Conservation (phyloP, 2,329 filamentous ascomycete genomes). For the Colletotrichum trifolii region DNA sequence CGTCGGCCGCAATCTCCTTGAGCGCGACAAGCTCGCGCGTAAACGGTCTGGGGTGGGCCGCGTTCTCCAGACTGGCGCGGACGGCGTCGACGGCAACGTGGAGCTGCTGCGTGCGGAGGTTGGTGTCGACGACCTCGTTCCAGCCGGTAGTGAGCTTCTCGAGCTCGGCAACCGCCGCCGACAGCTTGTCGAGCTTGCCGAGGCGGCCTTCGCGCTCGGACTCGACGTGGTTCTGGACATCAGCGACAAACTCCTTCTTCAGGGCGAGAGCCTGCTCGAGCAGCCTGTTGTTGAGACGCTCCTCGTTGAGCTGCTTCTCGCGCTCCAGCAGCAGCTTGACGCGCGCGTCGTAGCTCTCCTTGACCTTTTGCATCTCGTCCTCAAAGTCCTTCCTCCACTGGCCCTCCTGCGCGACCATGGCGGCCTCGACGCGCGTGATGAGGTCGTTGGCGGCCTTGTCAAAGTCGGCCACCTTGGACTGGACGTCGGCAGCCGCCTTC, state of each 20-base stretch:
- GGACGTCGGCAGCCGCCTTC: slow-evolving; percentile 80
- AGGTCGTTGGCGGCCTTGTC: slow-evolving; percentile 88
- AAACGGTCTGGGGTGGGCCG: slow-evolving; percentile 83
- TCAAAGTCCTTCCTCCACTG: slow-evolving; percentile 90
- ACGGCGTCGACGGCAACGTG: slow-evolving; percentile 96
- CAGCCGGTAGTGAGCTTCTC: slow-evolving; percentile 89
- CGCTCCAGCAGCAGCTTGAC: slow-evolving; percentile 82
- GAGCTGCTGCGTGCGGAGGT: slow-evolving; percentile 93
- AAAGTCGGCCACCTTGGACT: slow-evolving; percentile 79
- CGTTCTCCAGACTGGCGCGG: slow-evolving; percentile 81
- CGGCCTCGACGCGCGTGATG: slow-evolving; percentile 85
- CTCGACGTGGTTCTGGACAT: slow-evolving; percentile 86
- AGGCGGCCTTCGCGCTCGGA: slow-evolving; percentile 87
- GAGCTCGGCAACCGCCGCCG: slow-evolving; percentile 80
- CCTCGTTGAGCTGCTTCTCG: slow-evolving; percentile 82
- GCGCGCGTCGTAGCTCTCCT: slow-evolving; percentile 81
- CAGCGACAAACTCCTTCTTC: slow-evolving; percentile 83
- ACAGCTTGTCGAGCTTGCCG: slow-evolving; percentile 85
- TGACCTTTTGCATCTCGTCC: slow-evolving; percentile 83
- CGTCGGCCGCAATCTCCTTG: slow-evolving; percentile 88
- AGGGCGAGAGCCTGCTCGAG: slow-evolving; percentile 90
- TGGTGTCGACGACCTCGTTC: slow-evolving; percentile 90
- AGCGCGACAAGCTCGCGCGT: slow-evolving; percentile 92
- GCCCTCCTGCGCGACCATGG: slow-evolving; percentile 83
- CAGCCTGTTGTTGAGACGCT: slow-evolving; percentile 85